Base-by-base conservation (phyloP, 108 stramenopile species). In the Aureococcus anophagefferens region DNA sequence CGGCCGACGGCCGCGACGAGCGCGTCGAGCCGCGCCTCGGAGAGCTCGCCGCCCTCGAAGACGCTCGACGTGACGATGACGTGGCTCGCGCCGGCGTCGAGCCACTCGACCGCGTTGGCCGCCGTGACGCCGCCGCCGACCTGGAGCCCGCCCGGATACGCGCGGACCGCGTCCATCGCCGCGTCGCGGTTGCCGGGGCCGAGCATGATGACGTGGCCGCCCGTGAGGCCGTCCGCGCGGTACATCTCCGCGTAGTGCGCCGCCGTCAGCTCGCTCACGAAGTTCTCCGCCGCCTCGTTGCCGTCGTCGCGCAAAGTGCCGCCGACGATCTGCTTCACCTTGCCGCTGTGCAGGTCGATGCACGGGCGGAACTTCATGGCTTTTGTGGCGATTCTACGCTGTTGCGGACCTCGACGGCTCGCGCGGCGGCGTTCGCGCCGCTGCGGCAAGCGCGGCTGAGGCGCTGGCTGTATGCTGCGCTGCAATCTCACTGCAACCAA, bases 321-420 rank as follows among this genome's bases (percentile, higher is more conserved):
- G 0, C 98, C 98, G 34, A 99, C 95, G 68, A 99, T 99, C 75
- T 99, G 98, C 84, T 99, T 99, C 62, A 99, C 98, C 76, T 88
- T 82, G 29, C 98, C 98, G 44, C 80, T 77, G 83, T 99, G 98
- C 34, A 99, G 80, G 76, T 99, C 98, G 68, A 99, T 99, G 76
- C 98, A 99, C 5, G 98, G 98, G 21, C 95, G 89, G 72, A 99
- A 97, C 77, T 91, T 91, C 94, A 95, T 96, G 33, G 0, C 63
- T 64, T 16, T 64, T 9, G 15, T 44, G 40, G n/a, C n/a, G n/a
- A n/a, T n/a, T n/a, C n/a, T n/a, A n/a, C n/a, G n/a, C n/a, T n/a
- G n/a, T n/a, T n/a, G n/a, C n/a, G n/a, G n/a, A n/a, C n/a, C n/a
- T n/a, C n/a, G n/a, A n/a, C n/a, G n/a, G n/a, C n/a, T n/a, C n/a